These are phyloP conservation scores for Backusella australiensis DNA, from an alignment of 192 early-diverging fungal genomes.

Conservation along the genomic window DNA sequence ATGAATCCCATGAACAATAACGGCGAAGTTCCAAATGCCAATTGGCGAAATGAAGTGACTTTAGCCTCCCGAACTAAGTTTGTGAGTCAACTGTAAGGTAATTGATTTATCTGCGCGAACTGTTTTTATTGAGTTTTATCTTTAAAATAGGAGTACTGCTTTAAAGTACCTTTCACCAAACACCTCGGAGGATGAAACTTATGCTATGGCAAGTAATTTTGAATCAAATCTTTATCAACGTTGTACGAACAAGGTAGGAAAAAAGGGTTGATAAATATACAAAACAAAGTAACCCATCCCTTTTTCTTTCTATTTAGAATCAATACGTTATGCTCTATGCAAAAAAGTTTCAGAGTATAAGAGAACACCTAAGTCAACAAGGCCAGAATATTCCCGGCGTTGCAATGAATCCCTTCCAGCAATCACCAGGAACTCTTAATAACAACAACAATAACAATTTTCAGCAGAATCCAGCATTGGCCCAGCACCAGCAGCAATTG, in stretches of 20 bases:
- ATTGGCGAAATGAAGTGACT: conserved; percentile 24
- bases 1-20: conserved; percentile 5
- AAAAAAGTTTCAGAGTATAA: conserved; percentile 30
- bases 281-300: not conserved
- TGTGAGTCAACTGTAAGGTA: conserved; percentile 25
- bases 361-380: conserved; percentile 14
- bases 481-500: not conserved
- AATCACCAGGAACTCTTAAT: not conserved
- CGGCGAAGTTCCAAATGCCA: not conserved
- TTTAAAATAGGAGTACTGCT: conserved; percentile 20
- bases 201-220: conserved; percentile 29
- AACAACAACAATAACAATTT: conserved; percentile 9
- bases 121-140: conserved; percentile 5
- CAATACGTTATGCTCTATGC: conserved; percentile 31
- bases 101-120: not conserved
- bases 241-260: conserved; percentile 30
- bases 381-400: not conserved
- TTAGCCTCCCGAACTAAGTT: conserved; percentile 14
- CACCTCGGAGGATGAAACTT: conserved; percentile 31
- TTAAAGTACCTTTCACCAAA: conserved; percentile 23
- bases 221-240: conserved; percentile 28
- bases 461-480: not conserved
- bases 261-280: not conserved
- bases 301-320: conserved; percentile 16
- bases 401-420: not conserved